Base-by-base conservation (phyloP, 768 basidiomycete genomes). In the Pisolithus marmoratus region DNA sequence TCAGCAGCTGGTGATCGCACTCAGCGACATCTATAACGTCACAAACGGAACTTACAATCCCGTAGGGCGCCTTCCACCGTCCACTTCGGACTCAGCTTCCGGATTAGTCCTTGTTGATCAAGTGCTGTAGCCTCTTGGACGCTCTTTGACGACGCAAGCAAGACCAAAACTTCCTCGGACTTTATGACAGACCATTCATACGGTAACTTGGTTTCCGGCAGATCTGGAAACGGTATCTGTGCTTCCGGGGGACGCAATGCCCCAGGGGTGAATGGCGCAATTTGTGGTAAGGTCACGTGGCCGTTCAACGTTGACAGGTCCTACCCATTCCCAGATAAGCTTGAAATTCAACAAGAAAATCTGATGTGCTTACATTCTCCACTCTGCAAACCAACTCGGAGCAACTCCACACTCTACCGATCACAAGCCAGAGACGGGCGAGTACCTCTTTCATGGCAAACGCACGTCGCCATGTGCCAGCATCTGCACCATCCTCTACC, bases 391-490 rank as follows among this genome's bases (percentile, higher is more conserved):
- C 66, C 7, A 94, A 66, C 37, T 81, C 79, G 22, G 66, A 53
- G 48, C 80, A 77, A 44, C 79, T 80, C 90, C 91, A 94, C 12
- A 83, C 74, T 50, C 69, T 78, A 15, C 84, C 93, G 27, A 95
- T 75, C 6, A 71, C 69, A 27, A 78, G 69, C 87, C 90, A 94
- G 11, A 83, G 72, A 34, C 74, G 78, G 11, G 78, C 73, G 12
- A 92, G 59, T 31, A 90, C 62, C 60, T 85, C 84, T 54, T 77
- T 82, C 38, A 93, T 75, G 4, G 76, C 78, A 51, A 66, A 71
- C 23, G 74, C 70, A 53, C 82, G 80, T 55, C 72, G 72, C 20
- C 69, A 62, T 24, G 62, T 63, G n/a, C 67, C 65, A 42, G 62
- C 49, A 53, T 79, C 73, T 29, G 70, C 67, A 11, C 62, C 60